These are phyloP conservation scores for Mayamaea pseudoterrestris DNA, from an alignment of 108 stramenopile genomes.

Conservation along the genomic window DNA sequence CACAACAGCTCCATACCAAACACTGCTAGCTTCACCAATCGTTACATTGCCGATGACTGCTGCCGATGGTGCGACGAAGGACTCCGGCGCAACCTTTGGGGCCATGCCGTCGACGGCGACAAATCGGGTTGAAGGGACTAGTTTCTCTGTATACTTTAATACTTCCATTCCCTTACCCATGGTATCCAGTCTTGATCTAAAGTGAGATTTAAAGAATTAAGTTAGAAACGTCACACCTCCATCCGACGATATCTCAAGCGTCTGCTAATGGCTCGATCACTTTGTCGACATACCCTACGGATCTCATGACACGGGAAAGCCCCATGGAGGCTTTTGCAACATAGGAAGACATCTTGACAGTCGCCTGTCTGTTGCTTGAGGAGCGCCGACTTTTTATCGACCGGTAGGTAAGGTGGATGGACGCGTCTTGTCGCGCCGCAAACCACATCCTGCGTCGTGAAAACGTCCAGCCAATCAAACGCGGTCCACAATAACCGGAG, in stretches of 20 bases:
- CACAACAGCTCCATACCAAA: conserved; percentile 84
- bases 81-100: conserved; percentile 49
- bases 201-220: too few relatives aligned
- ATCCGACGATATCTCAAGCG: too few relatives aligned
- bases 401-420: too few relatives aligned
- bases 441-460: too few relatives aligned
- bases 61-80: conserved; percentile 75
- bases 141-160: conserved; percentile 62
- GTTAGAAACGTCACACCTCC: too few relatives aligned
- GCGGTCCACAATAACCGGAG: too few relatives aligned
- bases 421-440: too few relatives aligned
- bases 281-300: conserved; percentile 3
- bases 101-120: conserved; percentile 73
- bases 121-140: conserved; percentile 82
- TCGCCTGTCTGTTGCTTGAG: too few relatives aligned
- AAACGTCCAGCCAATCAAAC: too few relatives aligned
- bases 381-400: too few relatives aligned
- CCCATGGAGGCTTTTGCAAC: conserved; percentile 1
- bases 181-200: conserved; percentile 18
- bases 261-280: background rate
- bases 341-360: conserved; percentile 2
- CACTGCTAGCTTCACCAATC: conserved; percentile 46
- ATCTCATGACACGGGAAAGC: conserved; percentile 3
- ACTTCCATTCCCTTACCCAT: conserved; percentile 47
- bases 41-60: conserved; percentile 72